Conservation (phyloP, 768 basidiomycete genomes). For the Boletus subcaerulescens region DNA sequence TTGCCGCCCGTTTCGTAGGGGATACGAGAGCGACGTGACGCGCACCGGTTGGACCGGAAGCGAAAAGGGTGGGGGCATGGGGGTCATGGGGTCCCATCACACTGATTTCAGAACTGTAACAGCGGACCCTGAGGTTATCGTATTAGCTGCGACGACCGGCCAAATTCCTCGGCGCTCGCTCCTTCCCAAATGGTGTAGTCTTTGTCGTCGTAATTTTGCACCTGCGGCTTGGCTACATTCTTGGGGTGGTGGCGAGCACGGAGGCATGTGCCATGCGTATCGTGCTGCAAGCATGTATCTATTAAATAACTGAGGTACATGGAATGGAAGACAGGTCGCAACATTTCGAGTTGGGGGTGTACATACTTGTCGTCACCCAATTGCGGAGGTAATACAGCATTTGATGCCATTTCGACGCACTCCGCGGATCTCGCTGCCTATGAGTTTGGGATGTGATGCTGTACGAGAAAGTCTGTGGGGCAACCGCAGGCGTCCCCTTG, state of each 20-base stretch:
- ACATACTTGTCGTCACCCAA: neutral
- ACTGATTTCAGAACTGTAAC: slow-evolving; percentile 5
- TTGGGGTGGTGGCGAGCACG: slow-evolving; percentile 3
- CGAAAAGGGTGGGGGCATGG: neutral
- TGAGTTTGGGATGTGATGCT: slow-evolving; percentile 8
- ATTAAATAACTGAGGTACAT: slow-evolving; percentile 4
- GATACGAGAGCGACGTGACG: neutral
- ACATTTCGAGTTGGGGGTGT: slow-evolving; percentile 2
- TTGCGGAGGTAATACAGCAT: slow-evolving; percentile 13
- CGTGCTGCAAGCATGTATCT: slow-evolving; percentile 1
- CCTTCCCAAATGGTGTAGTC: slow-evolving; percentile 15
- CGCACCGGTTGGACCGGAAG: neutral
- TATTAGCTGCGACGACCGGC: neutral
- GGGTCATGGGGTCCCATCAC: slow-evolving; percentile 2
- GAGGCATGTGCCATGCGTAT: slow-evolving; percentile 1
- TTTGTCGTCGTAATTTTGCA: neutral
- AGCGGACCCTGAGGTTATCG: slow-evolving; percentile 8
- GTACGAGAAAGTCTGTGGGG: slow-evolving; percentile 12
- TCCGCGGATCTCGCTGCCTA: slow-evolving; percentile 21
- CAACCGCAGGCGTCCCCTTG: neutral
- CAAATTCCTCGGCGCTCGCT: slow-evolving; percentile 13
- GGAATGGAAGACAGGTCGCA: slow-evolving; percentile 15
- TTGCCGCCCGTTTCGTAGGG: neutral
- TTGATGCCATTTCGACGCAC: neutral
- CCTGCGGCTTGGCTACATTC: slow-evolving; percentile 7